Evolutionary conservation across 768 basidiomycete genomes (phyloP), one percentile per base, ranked within the genome.

Genomic region (Termitomyces sp.): DNA sequence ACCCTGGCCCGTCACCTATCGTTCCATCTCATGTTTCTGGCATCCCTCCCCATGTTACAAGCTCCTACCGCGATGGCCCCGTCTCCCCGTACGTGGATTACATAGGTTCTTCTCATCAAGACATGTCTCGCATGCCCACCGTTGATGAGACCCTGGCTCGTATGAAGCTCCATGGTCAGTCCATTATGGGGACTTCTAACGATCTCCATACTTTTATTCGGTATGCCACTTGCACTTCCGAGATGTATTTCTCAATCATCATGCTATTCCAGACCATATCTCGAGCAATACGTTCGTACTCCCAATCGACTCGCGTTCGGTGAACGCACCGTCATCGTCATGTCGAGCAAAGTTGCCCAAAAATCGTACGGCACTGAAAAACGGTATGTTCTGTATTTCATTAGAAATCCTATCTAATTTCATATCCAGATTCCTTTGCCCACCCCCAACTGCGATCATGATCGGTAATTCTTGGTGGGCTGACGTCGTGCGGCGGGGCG

Each of bases 321-420:
- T 55, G 96, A 98, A 73, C 86, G 94, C 52, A 94, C 94, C 4
- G 86, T 98, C 62, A 91, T 98, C 63, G 91, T 98, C 68, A 95
- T 97, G 92, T 96, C 94, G n/a, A 94, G 91, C 71, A 94, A 91
- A 70, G 95, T 98, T 36, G 96, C 94, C 3, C 96, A 98, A 79
- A 96, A 98, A 71, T 94, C 92, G 9, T 98, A 98, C 71, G 96
- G 95, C 42, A 94, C 90, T 17, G 96, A 98, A 74, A 97, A 97
- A 74, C 84, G 96, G 90, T 91, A 63, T 50, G 80, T 69, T 43
- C 25, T 37, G 12, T 31, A 25, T 40, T 8, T 12, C 11, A 51
- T 59, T 60, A 50, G 25, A 48, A 54, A 50, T 12, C 31, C 45
- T 55, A n/a, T 43, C 20, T 57, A 60, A 55, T n/a, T 64, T 60